A percentile compares a stretch with the other conserved stretches of the same genome.
These are phyloP conservation scores for Penicillium occitanis DNA, from an alignment of 2,329 filamentous ascomycete species.

Conservation along the genomic window DNA sequence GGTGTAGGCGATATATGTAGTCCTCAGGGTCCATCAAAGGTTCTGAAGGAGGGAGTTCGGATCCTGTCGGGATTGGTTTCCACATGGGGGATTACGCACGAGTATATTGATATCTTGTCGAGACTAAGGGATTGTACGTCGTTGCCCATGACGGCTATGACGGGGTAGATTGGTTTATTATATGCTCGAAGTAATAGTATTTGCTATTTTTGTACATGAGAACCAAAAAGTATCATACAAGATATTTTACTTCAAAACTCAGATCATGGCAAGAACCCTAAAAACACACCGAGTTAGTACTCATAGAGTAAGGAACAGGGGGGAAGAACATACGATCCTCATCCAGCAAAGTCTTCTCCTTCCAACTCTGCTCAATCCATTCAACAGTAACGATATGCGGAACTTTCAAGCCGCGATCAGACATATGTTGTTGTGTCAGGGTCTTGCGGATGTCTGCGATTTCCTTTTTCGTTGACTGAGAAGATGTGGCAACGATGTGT, in stretches of 20 bases:
- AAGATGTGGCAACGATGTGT: conserved; percentile 64
- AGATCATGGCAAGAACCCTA: conserved; percentile 8
- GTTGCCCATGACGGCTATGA: neutral
- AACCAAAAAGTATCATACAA: neutral
- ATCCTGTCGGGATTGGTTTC: conserved; percentile 34
- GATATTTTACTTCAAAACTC: neutral
- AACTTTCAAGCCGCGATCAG: conserved; percentile 46
- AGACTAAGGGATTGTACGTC: conserved; percentile 8
- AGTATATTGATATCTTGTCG: conserved; percentile 34
- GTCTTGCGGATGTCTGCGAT: conserved; percentile 34
- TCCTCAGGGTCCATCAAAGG: conserved; percentile 38
- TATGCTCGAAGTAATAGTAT: neutral
- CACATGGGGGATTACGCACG: conserved; percentile 39
- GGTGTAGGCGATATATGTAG: conserved; percentile 55
- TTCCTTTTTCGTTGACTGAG: conserved; percentile 40
- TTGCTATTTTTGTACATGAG: neutral
- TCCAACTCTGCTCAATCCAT: conserved; percentile 83
- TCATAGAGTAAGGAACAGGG: neutral
- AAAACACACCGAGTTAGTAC: neutral
- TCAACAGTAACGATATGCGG: conserved; percentile 67
- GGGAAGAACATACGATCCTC: conserved; percentile 60
- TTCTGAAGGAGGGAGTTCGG: conserved; percentile 42
- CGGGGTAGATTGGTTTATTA: neutral
- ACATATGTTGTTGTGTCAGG: conserved; percentile 26
- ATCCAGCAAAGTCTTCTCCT: conserved; percentile 72